These are phyloP conservation scores for Aspergillus neotritici DNA, from an alignment of 2,329 filamentous ascomycete species.

Conservation along the genomic window DNA sequence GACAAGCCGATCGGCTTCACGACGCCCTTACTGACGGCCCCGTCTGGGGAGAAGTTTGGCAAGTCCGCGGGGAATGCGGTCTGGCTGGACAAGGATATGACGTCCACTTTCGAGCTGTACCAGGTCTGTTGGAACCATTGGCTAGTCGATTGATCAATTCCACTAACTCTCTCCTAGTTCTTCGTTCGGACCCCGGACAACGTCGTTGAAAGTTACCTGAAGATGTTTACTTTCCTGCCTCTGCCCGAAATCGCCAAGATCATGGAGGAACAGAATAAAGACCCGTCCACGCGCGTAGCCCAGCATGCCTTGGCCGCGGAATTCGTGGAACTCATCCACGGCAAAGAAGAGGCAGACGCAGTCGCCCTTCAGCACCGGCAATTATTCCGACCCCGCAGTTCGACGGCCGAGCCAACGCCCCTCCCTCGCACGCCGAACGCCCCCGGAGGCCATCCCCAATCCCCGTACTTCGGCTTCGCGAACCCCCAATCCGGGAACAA, in stretches of 20 bases:
- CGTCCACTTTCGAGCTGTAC: constrained; percentile 79
- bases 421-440: constrained; percentile 18
- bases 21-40: constrained; percentile 79
- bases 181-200: constrained; percentile 77
- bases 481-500: constrained; percentile 34
- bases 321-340: constrained; percentile 74
- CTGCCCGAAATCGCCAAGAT: constrained; percentile 59
- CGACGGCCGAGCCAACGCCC: constrained; percentile 31
- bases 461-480: constrained; percentile 19
- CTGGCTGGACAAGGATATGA: constrained; percentile 82
- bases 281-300: constrained; percentile 67
- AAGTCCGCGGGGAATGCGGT: constrained; percentile 92
- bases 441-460: constrained; percentile 15
- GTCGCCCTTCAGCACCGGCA: constrained; percentile 55
- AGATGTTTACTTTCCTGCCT: constrained; percentile 85
- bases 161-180: constrained; percentile 52
- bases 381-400: constrained; percentile 36
- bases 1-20: constrained; percentile 73
- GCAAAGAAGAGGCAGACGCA: constrained; percentile 56
- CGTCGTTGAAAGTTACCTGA: constrained; percentile 75
- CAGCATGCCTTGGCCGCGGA: constrained; percentile 81
- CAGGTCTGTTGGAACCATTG: constrained; percentile 41
- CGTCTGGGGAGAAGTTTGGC: constrained; percentile 83
- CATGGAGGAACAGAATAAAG: constrained; percentile 61
- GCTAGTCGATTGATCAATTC: too few species aligned